A percentile compares a stretch with the other conserved stretches of the same genome.
Conservation (phyloP, 176 grass and related monocot species). For the Oryza rufipogon region DNA sequence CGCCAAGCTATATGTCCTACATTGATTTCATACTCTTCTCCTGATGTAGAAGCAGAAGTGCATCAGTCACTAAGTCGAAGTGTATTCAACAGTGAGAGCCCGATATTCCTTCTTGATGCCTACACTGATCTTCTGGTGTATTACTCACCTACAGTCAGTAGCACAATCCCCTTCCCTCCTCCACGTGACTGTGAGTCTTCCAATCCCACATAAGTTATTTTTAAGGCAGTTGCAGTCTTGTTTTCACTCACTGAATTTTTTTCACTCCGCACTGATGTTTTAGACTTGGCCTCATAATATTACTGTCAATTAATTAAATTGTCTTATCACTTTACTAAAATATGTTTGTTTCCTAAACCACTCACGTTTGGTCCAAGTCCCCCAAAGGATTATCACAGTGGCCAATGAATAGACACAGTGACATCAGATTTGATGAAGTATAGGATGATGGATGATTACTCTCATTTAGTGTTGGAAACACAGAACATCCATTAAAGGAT, state of each 20-base stretch:
- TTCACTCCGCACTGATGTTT: too few species aligned
- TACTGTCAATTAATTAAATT: too few species aligned
- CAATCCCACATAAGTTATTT: neutral
- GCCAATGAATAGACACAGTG: neutral
- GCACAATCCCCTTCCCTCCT: slow-evolving; percentile 76
- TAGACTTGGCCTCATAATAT: too few species aligned
- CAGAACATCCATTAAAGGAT: neutral
- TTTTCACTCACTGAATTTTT: too few species aligned
- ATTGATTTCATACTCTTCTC: slow-evolving; percentile 74
- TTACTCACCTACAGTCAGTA: slow-evolving; percentile 69
- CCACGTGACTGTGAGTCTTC: slow-evolving; percentile 74
- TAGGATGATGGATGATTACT: neutral
- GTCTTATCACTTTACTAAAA: too few species aligned
- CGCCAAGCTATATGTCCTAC: slow-evolving; percentile 80
- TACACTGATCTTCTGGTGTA: slow-evolving; percentile 84
- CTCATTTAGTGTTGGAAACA: too few species aligned
- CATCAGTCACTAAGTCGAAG: slow-evolving; percentile 71
- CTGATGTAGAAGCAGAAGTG: slow-evolving; percentile 68
- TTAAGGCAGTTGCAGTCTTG: too few species aligned
- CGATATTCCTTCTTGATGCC: slow-evolving; percentile 90
- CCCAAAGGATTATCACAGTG: neutral
- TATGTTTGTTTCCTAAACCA: neutral
- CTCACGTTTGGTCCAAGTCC: neutral
- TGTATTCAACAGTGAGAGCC: slow-evolving; percentile 70
- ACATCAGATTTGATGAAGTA: neutral